Evolutionary conservation across 2,329 filamentous ascomycete species (phyloP), one percentile per base, ranked within the genome.

Genomic region (Pseudogymnoascus destructans): DNA sequence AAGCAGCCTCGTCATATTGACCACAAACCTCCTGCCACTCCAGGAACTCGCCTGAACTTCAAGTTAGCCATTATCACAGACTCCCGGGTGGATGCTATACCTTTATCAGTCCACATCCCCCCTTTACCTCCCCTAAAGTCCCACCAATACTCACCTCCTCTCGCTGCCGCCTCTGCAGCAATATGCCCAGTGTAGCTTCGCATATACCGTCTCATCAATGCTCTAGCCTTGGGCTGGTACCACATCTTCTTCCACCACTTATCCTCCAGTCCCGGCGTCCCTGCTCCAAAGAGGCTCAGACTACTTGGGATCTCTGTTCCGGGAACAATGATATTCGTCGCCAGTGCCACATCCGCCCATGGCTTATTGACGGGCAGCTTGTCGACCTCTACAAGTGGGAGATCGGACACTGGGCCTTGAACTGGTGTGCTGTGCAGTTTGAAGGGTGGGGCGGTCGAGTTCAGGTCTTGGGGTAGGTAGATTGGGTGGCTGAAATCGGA

Each of bases 31-130:
- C 75, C 5, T 70, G 71, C 68, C 76, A 77, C 0, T 71, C 70
- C 19, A 77, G 60, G 77, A 77, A 80, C 35, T 71, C 69, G 17
- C 40, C 58, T 57, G 25, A 21, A n/a, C 11, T 15, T 49, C 33
- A 19, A 13, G 17, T 42, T 3, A 57, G 56, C 7, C 9, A 30
- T 52, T 30, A 17, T 52, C 46, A 52, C 13, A 38, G 5, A 42
- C 33, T 59, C n/a, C 17, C 7, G 2, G 55, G 19, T 27, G 11
- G 13, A 13, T 19, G 23, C 13, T 15, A 57, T 35, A 60, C 71
- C 71, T n/a, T 70, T 68, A 10, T 73, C 73, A 0, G 77, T 78
- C 78, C 78, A 81, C 3, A 79, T 67, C 6, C 78, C 78, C 2
- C 77, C 77, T n/a, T 70, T 71, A 0, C 77, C 77, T 8, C 77